Evolutionary conservation across 495 filamentous ascomycete species (phyloP).

Genomic region (Lasiosphaeris hirsuta): DNA sequence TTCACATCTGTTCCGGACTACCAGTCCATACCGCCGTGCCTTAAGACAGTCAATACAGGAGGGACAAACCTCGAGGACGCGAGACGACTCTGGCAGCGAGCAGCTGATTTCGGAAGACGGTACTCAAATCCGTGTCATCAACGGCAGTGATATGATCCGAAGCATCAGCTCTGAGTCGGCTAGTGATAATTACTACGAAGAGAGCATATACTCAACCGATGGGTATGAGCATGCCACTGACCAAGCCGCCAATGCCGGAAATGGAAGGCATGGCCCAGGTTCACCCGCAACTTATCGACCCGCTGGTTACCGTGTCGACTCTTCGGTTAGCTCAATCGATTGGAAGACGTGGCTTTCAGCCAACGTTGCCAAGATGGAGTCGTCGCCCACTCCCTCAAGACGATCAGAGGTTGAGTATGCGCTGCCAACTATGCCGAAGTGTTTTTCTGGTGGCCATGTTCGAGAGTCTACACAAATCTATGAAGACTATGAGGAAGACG

Average conservation of each 20-base stretch:
- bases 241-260: background rate
- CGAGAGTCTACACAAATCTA: conserved; percentile 59
- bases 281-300: conserved; percentile 23
- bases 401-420: conserved; percentile 33
- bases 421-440: conserved; percentile 35
- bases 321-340: conserved; percentile 45
- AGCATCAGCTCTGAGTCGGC: conserved; percentile 28
- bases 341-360: conserved; percentile 55
- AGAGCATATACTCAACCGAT: conserved; percentile 44
- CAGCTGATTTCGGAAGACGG: conserved; percentile 12
- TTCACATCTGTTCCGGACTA: conserved; percentile 47
- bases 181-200: conserved; percentile 32
- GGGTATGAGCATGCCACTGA: conserved; percentile 11
- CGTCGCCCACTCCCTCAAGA: conserved; percentile 23
- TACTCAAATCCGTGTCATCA: conserved; percentile 11
- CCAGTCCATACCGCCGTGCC: conserved; percentile 55
- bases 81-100: conserved; percentile 23
- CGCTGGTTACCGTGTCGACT: conserved; percentile 32
- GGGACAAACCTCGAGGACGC: conserved; percentile 20
- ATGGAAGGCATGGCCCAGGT: background rate
- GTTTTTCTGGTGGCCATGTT: conserved; percentile 44
- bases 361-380: conserved; percentile 48
- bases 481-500: conserved; percentile 40
- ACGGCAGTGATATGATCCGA: background rate
- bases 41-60: conserved; percentile 42